Base-by-base conservation (phyloP, 176 grass and related monocot genomes). In the Tuctoria greenei region DNA sequence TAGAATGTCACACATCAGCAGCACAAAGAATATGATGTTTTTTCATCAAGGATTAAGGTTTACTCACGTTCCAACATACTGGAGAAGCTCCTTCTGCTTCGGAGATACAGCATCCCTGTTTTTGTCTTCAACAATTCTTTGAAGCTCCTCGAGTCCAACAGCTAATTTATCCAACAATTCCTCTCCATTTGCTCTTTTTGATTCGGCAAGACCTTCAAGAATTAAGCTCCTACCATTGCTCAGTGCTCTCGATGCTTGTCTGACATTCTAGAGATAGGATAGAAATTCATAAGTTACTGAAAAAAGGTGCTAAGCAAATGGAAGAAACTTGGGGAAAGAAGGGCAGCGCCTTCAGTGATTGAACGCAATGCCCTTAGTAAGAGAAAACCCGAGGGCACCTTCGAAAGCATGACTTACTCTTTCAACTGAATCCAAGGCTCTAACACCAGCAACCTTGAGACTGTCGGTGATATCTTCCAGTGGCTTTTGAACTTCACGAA, bases 41-140 rank as follows among this genome's bases (percentile, higher is more conserved):
- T 85, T 62, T 41, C 68, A 54, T 82, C 17, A 15, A 67, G 72
- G 15, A 67, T 27, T 40, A 58, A 57, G 28, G 36, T 75, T 69
- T 71, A 85, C 79, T 87, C 71, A 99, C 91, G 73, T 78, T 99
- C 95, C 95, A 74, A 99, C 89, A 86, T 92, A 99, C 56, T 99
- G 83, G 24, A 99, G 80, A 86, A 99, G 95, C 74, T 99, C 91
- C 75, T 95, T 95, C 79, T 99, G 95, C 83, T 99, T 99, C 77
- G 91, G 89, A 66, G 82, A 82, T 74, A 99, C 91, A 31, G 87
- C 91, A 64, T 95, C 92, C 72, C 95, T 90, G 74, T 95, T 89
- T 82, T 74, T 89, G 69, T 95, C 84, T 60, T 99, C 82, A 5
- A 99, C 82, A 82, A 95, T 88, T 37, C 82, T 79, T 71, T 88